Conservation (phyloP, 768 basidiomycete species). For the Boletus reticuloceps region DNA sequence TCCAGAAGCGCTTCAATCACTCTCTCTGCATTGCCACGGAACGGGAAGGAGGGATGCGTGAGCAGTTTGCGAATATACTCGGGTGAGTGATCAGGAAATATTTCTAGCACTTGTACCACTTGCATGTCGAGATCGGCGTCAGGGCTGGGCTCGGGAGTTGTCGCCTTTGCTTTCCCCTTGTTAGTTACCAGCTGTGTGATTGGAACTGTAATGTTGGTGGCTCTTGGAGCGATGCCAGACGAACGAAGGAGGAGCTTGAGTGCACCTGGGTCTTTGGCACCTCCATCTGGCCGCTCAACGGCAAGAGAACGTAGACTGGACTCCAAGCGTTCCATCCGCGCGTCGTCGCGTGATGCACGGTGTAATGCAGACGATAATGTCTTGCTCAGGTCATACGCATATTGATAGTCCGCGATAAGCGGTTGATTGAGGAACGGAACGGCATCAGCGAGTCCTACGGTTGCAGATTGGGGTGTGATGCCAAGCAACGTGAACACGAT, state of each 20-base stretch:
- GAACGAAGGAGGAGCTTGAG: slow-evolving; percentile 65
- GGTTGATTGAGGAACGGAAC: slow-evolving; percentile 66
- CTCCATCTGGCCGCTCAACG: slow-evolving; percentile 6
- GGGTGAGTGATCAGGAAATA: slow-evolving; percentile 61
- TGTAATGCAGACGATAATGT: slow-evolving; percentile 46
- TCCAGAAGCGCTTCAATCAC: slow-evolving; percentile 75
- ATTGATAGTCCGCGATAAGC: slow-evolving; percentile 70
- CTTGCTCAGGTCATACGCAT: slow-evolving; percentile 56
- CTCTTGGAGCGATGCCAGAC: slow-evolving; percentile 44
- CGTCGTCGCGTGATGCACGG: slow-evolving; percentile 51
- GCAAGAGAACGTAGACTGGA: slow-evolving; percentile 45
- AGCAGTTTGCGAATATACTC: slow-evolving; percentile 61
- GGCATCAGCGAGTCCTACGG: slow-evolving; percentile 14
- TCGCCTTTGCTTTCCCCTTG: slow-evolving; percentile 45
- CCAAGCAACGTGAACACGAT: slow-evolving; percentile 59
- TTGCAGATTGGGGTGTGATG: slow-evolving; percentile 28
- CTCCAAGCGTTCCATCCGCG: slow-evolving; percentile 56
- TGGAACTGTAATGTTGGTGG: slow-evolving; percentile 23
- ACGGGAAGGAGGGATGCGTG: slow-evolving; percentile 42
- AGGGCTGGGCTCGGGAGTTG: slow-evolving; percentile 8
- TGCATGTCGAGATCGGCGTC: slow-evolving; percentile 54
- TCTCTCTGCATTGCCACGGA: slow-evolving; percentile 54
- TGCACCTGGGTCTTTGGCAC: slow-evolving; percentile 47
- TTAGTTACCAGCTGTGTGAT: slow-evolving; percentile 24
- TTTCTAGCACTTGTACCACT: slow-evolving; percentile 69